Base-by-base conservation (phyloP, 495 filamentous ascomycete species). In the Durotheca rogersii region DNA sequence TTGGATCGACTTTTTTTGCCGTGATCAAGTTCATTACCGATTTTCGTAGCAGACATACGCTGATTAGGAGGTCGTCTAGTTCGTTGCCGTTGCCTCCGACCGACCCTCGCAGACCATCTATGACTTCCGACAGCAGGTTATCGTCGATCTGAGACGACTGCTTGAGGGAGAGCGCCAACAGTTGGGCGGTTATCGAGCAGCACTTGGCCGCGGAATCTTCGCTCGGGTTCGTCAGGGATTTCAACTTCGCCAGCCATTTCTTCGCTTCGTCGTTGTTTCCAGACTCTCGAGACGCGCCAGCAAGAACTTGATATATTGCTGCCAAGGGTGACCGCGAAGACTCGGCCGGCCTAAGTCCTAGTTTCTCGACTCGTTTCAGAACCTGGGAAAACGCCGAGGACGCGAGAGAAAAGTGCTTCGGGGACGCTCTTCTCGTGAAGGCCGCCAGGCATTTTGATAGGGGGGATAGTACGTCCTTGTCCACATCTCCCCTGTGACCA, bases 381-480 rank as follows among this genome's bases (percentile, higher is more conserved):
- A 65, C 50, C 18, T 58, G 50, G 10, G 53, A 53, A 21, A 62
- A 65, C 7, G 49, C 50, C 7, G 31, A 56, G 9, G 27, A 64
- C 41, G 17, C 62, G 34, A n/a, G 48, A 16, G 43, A 58, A 69
- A 16, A 61, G 21, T 32, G 51, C 3, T 73, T 64, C 0, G 67
- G 65, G 18, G 72, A 67, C 27, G 64, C 72, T 10, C 84, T 76
- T 35, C 85, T 74, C 30, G 75, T 67, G 56, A 85, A 92, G 11
- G 73, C 74, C 1, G 72, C 69, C 12, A 92, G 64, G 49, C 81
- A 92, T 30, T 82, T 79, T 3, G 78, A 69, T 29, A 91, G 76
- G 9, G 89, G 89, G 3, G 82, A 76, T 38, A 84, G 65, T 40
- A 94, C 63, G 19, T 95, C 88, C 60, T 81, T 87, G 17, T 76